Evolutionary conservation across 2,329 filamentous ascomycete species (phyloP), one percentile per base, ranked within the genome.

Genomic region (Botryotinia calthae): DNA sequence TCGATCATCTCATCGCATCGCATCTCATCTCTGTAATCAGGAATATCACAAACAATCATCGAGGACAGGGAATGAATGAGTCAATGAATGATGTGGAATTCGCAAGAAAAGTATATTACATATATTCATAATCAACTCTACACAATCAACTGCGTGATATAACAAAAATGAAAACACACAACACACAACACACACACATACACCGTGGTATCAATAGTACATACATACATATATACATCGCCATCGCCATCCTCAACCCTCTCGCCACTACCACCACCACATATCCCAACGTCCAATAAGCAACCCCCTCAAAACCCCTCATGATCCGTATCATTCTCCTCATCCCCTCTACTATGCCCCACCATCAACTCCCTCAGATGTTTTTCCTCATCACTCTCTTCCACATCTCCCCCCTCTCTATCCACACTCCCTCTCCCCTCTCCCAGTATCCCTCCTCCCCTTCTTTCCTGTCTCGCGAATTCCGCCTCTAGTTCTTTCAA

Each of bases 381-480:
- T 70, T 72, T 42, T n/a, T 72, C 71, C 42, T 72, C 64, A 16
- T 72, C 71, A 44, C 71, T 72, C 20, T 67, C 64, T 8, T 72
- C 71, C 34, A 56, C 51, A 56, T 72, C 70, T 16, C 22, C 56
- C 28, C 20, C 42, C 63, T 12, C 64, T 31, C 5, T n/a, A 40
- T 56, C 56, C 58, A n/a, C 31, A 25, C n/a, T 8, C 0, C 18
- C n/a, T 56, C 51, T 20, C 14, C 8, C 31, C 58, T 54, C 25
- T 7, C 16, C 58, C 59, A 65, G 5, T 22, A n/a, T 25, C 44
- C 14, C n/a, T 14, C 31, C 64, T 12, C 0, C 22, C 14, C 14
- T 56, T 18, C 25, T 22, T 7, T 72, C 62, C 44, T 72, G 62
- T 25, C 31, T 67, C 9, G 62, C 70, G 1, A 72, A 10, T 28